Base-by-base conservation (phyloP, 306 rosid species). In the Acacia melanoxylon region DNA sequence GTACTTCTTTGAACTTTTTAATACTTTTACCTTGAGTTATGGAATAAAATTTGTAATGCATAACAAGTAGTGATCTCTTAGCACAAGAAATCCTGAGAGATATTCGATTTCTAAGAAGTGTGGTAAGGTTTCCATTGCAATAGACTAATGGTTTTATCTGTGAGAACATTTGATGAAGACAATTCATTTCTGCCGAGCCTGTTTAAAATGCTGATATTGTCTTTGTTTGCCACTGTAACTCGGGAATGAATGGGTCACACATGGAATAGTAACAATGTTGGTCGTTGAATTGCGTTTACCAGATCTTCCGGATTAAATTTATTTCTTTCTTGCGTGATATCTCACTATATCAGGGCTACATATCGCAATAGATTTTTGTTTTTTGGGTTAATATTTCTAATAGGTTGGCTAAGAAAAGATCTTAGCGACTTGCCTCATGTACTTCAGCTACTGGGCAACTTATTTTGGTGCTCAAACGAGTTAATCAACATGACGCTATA, bases 111-210 rank as follows among this genome's bases (percentile, higher is more conserved):
- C 37, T 37, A 22, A 58, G 22, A 10, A 29, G 25, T 74, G 31
- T 56, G 13, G 52, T 35, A 40, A 5, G 19, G 40, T 40, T 58
- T 75, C 48, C 16, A 40, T 75, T n/a, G 22, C 24, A 22, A n/a
- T 14, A 22, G 52, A 3, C 35, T 20, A 20, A 22, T 1, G 54
- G 37, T 33, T n/a, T 54, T 37, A 45, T 56, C n/a, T 37, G 31
- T 25, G 40, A 56, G 24, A 58, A 40, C 79, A 24, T 56, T n/a
- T 75, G 79, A 58, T n/a, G 69, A 56, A 37, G 54, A 75, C 68
- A 75, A 58, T 75, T 68, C 69, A 16, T 37, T 56, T 22, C 10
- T n/a, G 52, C 69, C 9, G 69, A 37, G n/a, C 24, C 14, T 40
- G 11, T 41, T 10, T 22, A 10, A 20, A 29, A 4, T 75, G 69